phyloP scores from a whole-genome alignment of 805 yeast genomes.

The Starmerella cellae region DNA sequence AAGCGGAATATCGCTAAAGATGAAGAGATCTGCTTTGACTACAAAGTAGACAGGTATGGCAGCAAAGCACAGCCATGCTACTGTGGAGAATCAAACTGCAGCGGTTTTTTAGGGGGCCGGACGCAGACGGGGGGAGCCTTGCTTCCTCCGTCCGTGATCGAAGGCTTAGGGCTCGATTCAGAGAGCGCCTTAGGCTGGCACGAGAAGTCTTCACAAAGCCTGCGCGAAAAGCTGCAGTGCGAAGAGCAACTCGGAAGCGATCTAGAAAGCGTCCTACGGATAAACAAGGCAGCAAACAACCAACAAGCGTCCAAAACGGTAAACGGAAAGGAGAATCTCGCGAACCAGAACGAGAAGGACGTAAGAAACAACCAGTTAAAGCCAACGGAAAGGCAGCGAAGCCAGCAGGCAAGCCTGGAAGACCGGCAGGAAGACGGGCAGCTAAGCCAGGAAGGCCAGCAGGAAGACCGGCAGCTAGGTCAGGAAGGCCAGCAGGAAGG shows the following conservation, averaged over 20 bases:
- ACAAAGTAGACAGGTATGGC: slow-evolving; percentile 92
- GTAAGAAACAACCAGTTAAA: neutral
- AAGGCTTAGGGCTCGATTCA: slow-evolving; percentile 60
- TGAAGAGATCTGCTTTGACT: slow-evolving; percentile 85
- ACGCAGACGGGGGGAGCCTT: slow-evolving; percentile 89
- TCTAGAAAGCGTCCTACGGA: slow-evolving; percentile 15
- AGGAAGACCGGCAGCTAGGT: neutral
- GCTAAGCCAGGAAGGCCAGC: neutral
- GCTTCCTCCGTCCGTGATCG: slow-evolving; percentile 69
- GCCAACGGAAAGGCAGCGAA: slow-evolving; percentile 1
- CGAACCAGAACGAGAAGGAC: neutral
- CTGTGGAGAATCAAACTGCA: slow-evolving; percentile 86
- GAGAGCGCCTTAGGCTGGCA: slow-evolving; percentile 49
- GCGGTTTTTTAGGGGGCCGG: slow-evolving; percentile 90
- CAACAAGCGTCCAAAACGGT: neutral
- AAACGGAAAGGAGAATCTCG: neutral
- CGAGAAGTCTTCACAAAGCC: slow-evolving; percentile 11
- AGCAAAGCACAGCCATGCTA: slow-evolving; percentile 88
- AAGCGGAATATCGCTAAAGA: slow-evolving; percentile 56
- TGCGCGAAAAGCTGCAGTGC: slow-evolving; percentile 10
- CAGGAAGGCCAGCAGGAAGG: neutral
- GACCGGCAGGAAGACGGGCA: too few relatives aligned
- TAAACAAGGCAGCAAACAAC: neutral
- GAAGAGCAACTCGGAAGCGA: slow-evolving; percentile 34
- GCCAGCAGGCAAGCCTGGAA: neutral